Conservation (phyloP, 2,329 filamentous ascomycete genomes). For the Grosmannia huntii region DNA sequence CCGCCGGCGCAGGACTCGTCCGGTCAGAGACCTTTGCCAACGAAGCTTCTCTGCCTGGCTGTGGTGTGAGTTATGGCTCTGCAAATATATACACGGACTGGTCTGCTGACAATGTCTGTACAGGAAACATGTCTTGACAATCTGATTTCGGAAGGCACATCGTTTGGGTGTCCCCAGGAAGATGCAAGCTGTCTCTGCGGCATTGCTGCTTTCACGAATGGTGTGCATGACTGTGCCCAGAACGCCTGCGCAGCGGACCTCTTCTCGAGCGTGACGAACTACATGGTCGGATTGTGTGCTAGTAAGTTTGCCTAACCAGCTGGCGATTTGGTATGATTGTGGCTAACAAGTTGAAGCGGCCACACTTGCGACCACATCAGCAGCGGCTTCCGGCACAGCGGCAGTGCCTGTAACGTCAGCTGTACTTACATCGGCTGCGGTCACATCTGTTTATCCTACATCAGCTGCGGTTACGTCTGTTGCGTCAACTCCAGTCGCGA, state of each 20-base stretch:
- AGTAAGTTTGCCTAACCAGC: conserved; percentile 7
- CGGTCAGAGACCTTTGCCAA: conserved; percentile 6
- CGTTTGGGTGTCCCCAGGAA: conserved; percentile 8
- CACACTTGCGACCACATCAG: neutral
- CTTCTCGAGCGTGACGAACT: conserved; percentile 9
- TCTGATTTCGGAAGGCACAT: conserved; percentile 4
- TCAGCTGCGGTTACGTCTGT: neutral
- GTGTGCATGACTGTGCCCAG: conserved; percentile 12
- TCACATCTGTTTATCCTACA: neutral
- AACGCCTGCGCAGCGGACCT: conserved; percentile 10
- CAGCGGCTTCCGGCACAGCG: neutral
- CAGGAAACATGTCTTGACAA: conserved; percentile 14
- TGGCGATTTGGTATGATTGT: neutral
- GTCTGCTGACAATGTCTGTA: neutral
- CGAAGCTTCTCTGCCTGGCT: conserved; percentile 9
- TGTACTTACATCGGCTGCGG: neutral
- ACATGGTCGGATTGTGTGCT: conserved; percentile 10
- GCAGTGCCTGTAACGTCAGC: neutral
- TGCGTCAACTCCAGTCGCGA: neutral
- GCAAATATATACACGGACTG: neutral
- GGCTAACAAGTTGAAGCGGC: neutral
- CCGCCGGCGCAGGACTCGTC: conserved; percentile 1
- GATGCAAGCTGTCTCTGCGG: conserved; percentile 11
- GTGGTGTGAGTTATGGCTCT: conserved; percentile 9
- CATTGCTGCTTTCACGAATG: conserved; percentile 8